A percentile compares a stretch with the other conserved stretches of the same genome.
These are phyloP conservation scores for Trypanosoma scelopori DNA, from an alignment of 208 protist species.

Conservation along the genomic window DNA sequence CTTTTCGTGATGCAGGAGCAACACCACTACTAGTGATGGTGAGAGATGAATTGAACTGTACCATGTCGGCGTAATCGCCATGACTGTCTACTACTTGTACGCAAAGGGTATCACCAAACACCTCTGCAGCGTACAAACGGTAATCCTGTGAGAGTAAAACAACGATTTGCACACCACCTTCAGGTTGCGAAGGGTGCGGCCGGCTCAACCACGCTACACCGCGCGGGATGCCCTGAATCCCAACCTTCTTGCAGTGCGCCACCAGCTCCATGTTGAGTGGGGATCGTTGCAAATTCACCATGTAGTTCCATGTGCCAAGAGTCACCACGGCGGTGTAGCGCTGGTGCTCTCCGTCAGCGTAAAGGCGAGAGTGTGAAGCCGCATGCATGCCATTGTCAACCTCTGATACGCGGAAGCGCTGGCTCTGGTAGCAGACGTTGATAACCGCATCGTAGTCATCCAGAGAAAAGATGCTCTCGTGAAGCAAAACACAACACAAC, in stretches of 20 bases:
- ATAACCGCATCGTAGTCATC: constrained; percentile 7
- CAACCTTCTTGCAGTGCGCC: constrained; percentile 14
- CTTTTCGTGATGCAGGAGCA: neutral
- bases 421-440: constrained; percentile 23
- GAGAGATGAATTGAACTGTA: constrained; percentile 16
- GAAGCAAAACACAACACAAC: constrained; percentile 29
- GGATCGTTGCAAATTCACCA: constrained; percentile 23
- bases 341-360: constrained; percentile 13
- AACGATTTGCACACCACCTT: constrained; percentile 16
- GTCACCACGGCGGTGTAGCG: constrained; percentile 18
- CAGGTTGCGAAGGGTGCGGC: constrained; percentile 8
- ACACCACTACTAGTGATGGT: constrained; percentile 6
- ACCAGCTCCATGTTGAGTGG: constrained; percentile 24
- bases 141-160: constrained; percentile 41
- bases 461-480: constrained; percentile 37
- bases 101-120: constrained; percentile 28
- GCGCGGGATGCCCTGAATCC: constrained; percentile 8
- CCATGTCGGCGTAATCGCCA: neutral
- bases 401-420: constrained; percentile 17
- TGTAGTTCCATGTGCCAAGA: constrained; percentile 14
- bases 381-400: neutral
- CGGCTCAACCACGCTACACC: constrained; percentile 18
- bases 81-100: constrained; percentile 6
- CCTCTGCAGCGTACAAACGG: constrained; percentile 43
- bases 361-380: constrained; percentile 11